Evolutionary conservation across 192 early-diverging fungal species (phyloP), one percentile per base, ranked within the genome.

Genomic region (Pilaira anomala): DNA sequence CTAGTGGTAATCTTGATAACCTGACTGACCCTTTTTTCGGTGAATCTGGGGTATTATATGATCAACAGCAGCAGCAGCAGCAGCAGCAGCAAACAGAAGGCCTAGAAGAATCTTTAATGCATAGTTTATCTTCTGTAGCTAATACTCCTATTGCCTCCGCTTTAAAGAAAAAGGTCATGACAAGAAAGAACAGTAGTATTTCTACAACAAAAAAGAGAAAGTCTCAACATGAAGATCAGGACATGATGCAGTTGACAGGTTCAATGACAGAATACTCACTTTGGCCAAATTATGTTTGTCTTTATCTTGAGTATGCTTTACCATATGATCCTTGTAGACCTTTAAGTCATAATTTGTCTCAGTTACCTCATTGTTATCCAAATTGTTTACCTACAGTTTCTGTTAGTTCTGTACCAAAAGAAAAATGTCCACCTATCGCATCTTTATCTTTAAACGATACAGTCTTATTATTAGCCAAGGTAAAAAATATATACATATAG

Each of bases 201-300:
- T n/a, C n/a, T n/a, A n/a, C 1, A 9, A 9, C 33, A 9, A 36
- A 36, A 36, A 36, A 36, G 11, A 36, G 33, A 36, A 36, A 36
- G 33, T 36, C 33, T 36, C 33, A 36, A 36, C 33, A 36, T 0
- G 33, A 36, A 36, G 33, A 36, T 9, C 33, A 36, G 2, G 6
- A 36, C 33, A 9, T 36, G 11, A 36, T 36, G 33, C 6, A 36
- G 7, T 1, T 36, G 11, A 36, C 33, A 9, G 11, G 33, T 9
- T 36, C 33, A 9, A 36, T 36, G 6, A 9, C 33, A 9, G 33
- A 52, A 1, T 33, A 52, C 3, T 19, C 29, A 30, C 14, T 74
- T 1, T 74, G 72, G 72, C 72, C 72, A 19, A 68, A 68, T 30
- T 74, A 74, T 28, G 25, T 68, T 2, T 68, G 72, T 22, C 21